phyloP scores from a whole-genome alignment of 768 basidiomycete species.

The Leccinum uliginosum region DNA sequence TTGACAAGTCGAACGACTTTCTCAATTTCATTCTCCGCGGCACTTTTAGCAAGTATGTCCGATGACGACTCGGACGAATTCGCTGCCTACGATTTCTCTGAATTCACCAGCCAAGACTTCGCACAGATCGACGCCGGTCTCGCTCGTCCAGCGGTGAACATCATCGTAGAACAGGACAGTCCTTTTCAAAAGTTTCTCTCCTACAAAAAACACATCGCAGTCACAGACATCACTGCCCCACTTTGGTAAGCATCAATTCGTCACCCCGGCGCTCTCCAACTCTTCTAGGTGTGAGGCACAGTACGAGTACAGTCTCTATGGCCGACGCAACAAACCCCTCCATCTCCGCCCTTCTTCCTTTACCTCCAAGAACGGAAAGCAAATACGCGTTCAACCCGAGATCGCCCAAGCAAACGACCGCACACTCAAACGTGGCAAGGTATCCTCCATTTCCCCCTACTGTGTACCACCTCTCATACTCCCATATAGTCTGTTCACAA shows the following conservation, averaged over 20 bases:
- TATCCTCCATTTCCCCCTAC: slow-evolving; percentile 25
- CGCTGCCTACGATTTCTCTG: slow-evolving; percentile 47
- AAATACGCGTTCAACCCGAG: slow-evolving; percentile 48
- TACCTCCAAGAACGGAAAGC: slow-evolving; percentile 51
- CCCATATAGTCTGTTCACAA: slow-evolving; percentile 63
- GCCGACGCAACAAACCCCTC: slow-evolving; percentile 47
- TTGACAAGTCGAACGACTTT: slow-evolving; percentile 18
- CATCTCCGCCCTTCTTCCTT: slow-evolving; percentile 53
- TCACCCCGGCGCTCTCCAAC: neutral
- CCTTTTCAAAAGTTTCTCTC: slow-evolving; percentile 46
- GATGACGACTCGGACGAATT: slow-evolving; percentile 36
- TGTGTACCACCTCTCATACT: neutral
- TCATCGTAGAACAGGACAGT: slow-evolving; percentile 27
- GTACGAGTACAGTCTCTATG: slow-evolving; percentile 69
- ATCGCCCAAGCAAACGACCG: slow-evolving; percentile 54
- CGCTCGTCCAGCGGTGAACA: slow-evolving; percentile 30
- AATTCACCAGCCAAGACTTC: slow-evolving; percentile 57
- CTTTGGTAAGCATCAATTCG: slow-evolving; percentile 44
- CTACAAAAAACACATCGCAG: slow-evolving; percentile 43
- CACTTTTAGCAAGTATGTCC: slow-evolving; percentile 19
- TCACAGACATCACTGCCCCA: slow-evolving; percentile 59
- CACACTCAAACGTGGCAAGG: slow-evolving; percentile 50
- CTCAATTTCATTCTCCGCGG: slow-evolving; percentile 13
- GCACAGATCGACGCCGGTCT: slow-evolving; percentile 31
- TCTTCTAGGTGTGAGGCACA: slow-evolving; percentile 71